Evolutionary conservation across 768 basidiomycete species (phyloP), one percentile per base, ranked within the genome.

Genomic region (Termitomyces heimii): DNA sequence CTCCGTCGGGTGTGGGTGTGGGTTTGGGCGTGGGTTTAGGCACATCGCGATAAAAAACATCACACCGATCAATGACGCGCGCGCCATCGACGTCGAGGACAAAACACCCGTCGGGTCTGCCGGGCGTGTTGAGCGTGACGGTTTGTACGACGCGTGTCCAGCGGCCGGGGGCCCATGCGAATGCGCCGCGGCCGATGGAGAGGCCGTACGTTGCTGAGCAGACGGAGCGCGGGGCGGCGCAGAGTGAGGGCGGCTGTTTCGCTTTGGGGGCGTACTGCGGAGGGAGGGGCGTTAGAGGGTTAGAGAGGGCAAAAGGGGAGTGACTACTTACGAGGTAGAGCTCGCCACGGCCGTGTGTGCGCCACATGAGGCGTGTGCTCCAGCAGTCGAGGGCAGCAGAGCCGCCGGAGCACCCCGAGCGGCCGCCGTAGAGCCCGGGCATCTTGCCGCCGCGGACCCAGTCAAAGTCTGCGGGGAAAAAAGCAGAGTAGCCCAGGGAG

Each of bases 341-440:
- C 65, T 94, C 93, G 4, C 92, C 92, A 0, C 68, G 69, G 4
- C 92, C 92, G 0, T 71, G 71, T 13, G 68, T 64, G 39, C 88
- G 76, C 87, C 88, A 94, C 93, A 95, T 94, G 62, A 94, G 56
- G 28, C 93, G 72, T 6, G 92, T 93, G 65, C 88, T 91, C 66
- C 91, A 95, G 64, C 93, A 95, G 44, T 79, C 75, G 35, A 74
- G 60, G 7, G 90, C 92, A n/a, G 77, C 76, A 62, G 83, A 74
- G 1, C 90, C 90, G 5, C 90, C 90, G 20, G 88, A 89, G 66
- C 89, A 92, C 20, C 75, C 78, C 4, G 66, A 73, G 60, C 80
- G 83, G 0, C 88, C 88, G 0, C 87, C 88, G 63, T 85, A 92
- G 4, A 94, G 60, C 0, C 93, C 94, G 0, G 93, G 91, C 5